Percentiles rank a stretch among this genome's conserved stretches.
Conservation (phyloP, 345 rosid species). For the Lepidium africanum region DNA sequence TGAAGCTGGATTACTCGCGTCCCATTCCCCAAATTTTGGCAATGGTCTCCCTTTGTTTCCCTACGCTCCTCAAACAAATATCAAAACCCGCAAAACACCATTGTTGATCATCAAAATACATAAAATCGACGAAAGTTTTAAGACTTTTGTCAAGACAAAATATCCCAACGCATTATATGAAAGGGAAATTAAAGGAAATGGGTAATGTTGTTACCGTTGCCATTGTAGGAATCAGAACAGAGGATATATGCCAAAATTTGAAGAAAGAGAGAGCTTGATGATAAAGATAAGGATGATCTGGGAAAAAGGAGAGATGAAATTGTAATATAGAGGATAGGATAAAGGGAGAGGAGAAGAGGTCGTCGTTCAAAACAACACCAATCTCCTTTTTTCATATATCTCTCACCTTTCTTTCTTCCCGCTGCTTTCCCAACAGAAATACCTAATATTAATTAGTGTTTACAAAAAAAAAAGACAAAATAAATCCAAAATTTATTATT, state of each 20-base stretch:
- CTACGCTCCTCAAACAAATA: background rate
- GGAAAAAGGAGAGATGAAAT: constrained; percentile 1
- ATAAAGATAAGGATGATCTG: background rate
- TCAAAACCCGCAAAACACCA: background rate
- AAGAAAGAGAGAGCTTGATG: background rate
- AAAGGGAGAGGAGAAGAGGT: constrained; percentile 10
- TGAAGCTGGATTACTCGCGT: constrained; percentile 82
- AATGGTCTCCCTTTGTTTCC: constrained; percentile 78
- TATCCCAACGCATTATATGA: background rate
- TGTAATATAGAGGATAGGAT: background rate
- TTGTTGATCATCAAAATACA: background rate
- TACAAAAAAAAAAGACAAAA: background rate
- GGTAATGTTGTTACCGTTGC: constrained; percentile 14
- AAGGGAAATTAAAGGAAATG: background rate
- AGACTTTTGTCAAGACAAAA: background rate
- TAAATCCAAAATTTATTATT: background rate
- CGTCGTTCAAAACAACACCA: constrained; percentile 15
- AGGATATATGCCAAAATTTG: background rate
- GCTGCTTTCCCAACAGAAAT: constrained; percentile 23
- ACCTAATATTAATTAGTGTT: constrained; percentile 10
- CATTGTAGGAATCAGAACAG: constrained; percentile 13
- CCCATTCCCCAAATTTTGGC: constrained; percentile 99
- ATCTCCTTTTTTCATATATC: background rate
- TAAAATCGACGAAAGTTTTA: background rate
- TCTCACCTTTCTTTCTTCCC: constrained; percentile 25